A percentile compares a stretch with the other conserved stretches of the same genome.
Evolutionary conservation across 2,329 filamentous ascomycete genomes (phyloP).

Genomic region (Dothistroma pini): DNA sequence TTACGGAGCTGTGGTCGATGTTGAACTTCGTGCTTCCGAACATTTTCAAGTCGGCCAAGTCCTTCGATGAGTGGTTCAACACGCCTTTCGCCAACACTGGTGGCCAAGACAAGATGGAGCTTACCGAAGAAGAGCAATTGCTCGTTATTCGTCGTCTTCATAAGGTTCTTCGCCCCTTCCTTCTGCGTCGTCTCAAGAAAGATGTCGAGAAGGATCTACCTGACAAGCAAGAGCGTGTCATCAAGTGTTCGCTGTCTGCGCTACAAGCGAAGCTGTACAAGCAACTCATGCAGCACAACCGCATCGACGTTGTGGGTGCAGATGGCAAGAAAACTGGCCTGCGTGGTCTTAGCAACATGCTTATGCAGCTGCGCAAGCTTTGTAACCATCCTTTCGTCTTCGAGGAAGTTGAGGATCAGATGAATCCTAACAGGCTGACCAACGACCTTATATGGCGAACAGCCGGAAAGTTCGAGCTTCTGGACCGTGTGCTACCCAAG

Average conservation of each 20-base stretch:
- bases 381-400: constrained; percentile 99
- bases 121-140: constrained; percentile 99
- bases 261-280: constrained; percentile 93
- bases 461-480: constrained; percentile 91
- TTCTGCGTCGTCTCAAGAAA: constrained; percentile 97
- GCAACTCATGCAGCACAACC: constrained; percentile 95
- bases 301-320: constrained; percentile 87
- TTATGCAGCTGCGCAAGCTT: constrained; percentile 98
- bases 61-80: constrained; percentile 99
- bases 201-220: constrained; percentile 98
- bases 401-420: constrained; percentile 94
- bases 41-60: constrained; percentile 99
- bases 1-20: constrained; percentile 94
- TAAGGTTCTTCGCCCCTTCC: constrained; percentile 94
- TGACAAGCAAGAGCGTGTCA: constrained; percentile 98
- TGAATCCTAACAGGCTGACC: constrained; percentile 84
- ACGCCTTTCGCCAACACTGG: constrained; percentile 98
- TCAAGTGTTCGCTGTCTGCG: constrained; percentile 98
- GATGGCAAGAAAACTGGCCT: constrained; percentile 94
- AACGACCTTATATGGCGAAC: constrained; percentile 96
- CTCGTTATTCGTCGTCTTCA: constrained; percentile 97
- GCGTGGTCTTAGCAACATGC: constrained; percentile 97
- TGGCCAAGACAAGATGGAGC: constrained; percentile 96
- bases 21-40: constrained; percentile 97
- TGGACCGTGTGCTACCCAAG: constrained; percentile 90